Percentiles rank a stretch among this genome's conserved stretches.
Conservation (phyloP, 805 yeast genomes). For the Saturnispora silvae region DNA sequence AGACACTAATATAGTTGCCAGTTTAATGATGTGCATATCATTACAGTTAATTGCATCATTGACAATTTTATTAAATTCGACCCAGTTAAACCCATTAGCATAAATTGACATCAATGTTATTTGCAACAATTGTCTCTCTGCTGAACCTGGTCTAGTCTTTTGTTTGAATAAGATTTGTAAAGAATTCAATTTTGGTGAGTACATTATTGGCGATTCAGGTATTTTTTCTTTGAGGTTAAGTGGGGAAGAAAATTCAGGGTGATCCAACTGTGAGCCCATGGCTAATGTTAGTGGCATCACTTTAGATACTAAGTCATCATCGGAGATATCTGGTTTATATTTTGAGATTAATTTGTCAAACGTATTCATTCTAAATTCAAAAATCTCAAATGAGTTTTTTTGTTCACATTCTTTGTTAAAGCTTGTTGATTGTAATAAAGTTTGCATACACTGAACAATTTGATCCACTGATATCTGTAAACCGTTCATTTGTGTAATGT, state of each 20-base stretch:
- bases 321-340: conserved; percentile 16
- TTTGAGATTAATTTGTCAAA: conserved; percentile 13
- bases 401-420: conserved; percentile 13
- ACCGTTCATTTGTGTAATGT: conserved; percentile 23
- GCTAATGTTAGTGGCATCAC: conserved; percentile 19
- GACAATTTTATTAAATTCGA: conserved; percentile 8
- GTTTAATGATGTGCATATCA: conserved; percentile 9
- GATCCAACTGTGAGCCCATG: conserved; percentile 22
- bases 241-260: conserved; percentile 16
- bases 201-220: background rate
- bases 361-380: conserved; percentile 16
- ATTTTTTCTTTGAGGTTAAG: conserved; percentile 4
- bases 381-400: conserved; percentile 10
- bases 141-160: conserved; percentile 2
- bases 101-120: conserved; percentile 12
- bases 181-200: conserved; percentile 8
- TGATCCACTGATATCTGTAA: conserved; percentile 16
- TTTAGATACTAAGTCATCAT: conserved; percentile 13
- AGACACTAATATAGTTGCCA: conserved; percentile 10
- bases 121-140: conserved; percentile 9
- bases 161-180: conserved; percentile 3
- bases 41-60: conserved; percentile 10
- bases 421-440: conserved; percentile 22
- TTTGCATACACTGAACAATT: conserved; percentile 15
- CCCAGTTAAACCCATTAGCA: conserved; percentile 14